phyloP scores from a whole-genome alignment of 2,329 filamentous ascomycete species.

The Plectosphaerella cucumerina region DNA sequence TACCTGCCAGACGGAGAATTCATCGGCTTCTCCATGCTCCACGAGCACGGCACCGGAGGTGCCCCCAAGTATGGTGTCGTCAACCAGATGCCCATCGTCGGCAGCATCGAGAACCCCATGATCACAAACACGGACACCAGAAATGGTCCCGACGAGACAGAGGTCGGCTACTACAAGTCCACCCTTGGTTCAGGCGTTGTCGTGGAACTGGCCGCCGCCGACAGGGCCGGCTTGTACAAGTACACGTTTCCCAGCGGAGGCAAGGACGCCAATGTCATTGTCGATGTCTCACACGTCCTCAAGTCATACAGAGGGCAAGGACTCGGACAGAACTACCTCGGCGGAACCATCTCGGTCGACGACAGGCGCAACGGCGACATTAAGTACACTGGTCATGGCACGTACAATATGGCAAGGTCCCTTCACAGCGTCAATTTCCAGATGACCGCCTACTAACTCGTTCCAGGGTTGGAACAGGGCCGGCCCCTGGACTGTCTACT shows the following conservation, averaged over 20 bases:
- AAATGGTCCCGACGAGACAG: constrained; percentile 42
- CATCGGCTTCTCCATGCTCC: constrained; percentile 59
- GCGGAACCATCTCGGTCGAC: constrained; percentile 52
- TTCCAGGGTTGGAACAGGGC: constrained; percentile 57
- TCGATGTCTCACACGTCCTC: constrained; percentile 64
- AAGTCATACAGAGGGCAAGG: constrained; percentile 57
- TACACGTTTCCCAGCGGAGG: constrained; percentile 50
- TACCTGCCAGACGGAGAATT: constrained; percentile 48
- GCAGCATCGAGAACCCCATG: constrained; percentile 48
- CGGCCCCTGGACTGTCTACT: constrained; percentile 58
- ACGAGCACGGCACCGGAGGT: constrained; percentile 64
- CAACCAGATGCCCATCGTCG: constrained; percentile 52
- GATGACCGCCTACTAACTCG: constrained; percentile 4
- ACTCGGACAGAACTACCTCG: constrained; percentile 57
- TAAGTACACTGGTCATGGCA: constrained; percentile 56
- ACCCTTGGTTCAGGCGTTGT: constrained; percentile 49
- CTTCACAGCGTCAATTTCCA: neutral
- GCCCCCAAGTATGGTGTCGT: constrained; percentile 67
- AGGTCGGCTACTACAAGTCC: constrained; percentile 59
- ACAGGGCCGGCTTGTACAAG: constrained; percentile 54
- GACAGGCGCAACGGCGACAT: constrained; percentile 29
- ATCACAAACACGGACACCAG: constrained; percentile 50
- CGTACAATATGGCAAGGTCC: constrained; percentile 53
- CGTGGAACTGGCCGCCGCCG: constrained; percentile 53
- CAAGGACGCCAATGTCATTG: constrained; percentile 43